A percentile compares a stretch with the other conserved stretches of the same genome.
phyloP scores from a whole-genome alignment of 2,329 filamentous ascomycete genomes.

The Epicoccum nigrum region DNA sequence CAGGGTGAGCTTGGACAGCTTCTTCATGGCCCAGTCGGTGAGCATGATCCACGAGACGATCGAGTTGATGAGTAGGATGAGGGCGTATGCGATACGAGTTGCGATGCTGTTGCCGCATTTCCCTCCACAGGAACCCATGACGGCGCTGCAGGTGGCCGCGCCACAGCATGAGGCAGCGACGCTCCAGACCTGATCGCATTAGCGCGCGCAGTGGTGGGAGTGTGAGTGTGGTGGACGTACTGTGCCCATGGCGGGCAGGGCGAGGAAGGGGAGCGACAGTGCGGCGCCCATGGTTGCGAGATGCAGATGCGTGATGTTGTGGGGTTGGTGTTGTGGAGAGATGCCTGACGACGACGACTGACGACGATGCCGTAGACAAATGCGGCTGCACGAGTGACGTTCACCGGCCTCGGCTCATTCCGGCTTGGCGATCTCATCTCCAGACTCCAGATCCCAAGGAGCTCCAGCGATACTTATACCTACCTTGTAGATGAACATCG shows the following conservation, averaged over 20 bases:
- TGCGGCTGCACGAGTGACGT: constrained; percentile 24
- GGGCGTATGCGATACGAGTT: constrained; percentile 93
- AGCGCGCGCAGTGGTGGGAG: constrained; percentile 19
- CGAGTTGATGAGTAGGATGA: constrained; percentile 94
- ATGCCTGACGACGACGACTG: constrained; percentile 12
- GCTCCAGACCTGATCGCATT: constrained; percentile 67
- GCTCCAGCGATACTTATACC: neutral
- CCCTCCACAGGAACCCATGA: constrained; percentile 86
- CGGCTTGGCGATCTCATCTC: constrained; percentile 32
- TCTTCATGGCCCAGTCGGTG: constrained; percentile 97
- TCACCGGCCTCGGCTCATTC: constrained; percentile 15
- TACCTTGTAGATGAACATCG: too few species aligned
- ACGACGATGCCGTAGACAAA: neutral
- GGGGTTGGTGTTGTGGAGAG: constrained; percentile 17
- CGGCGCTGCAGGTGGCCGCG: constrained; percentile 92
- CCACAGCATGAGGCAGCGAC: constrained; percentile 92
- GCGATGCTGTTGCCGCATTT: constrained; percentile 98
- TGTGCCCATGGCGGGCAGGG: constrained; percentile 82
- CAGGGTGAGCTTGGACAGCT: constrained; percentile 86
- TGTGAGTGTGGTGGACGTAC: constrained; percentile 60
- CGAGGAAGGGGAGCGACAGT: constrained; percentile 86
- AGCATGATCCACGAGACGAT: constrained; percentile 99
- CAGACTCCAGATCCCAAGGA: too few species aligned
- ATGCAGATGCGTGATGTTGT: constrained; percentile 21
- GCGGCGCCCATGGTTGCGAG: constrained; percentile 77